These are phyloP conservation scores for Aureobasidium sp. DNA, from an alignment of 2,329 filamentous ascomycete genomes.

Conservation along the genomic window DNA sequence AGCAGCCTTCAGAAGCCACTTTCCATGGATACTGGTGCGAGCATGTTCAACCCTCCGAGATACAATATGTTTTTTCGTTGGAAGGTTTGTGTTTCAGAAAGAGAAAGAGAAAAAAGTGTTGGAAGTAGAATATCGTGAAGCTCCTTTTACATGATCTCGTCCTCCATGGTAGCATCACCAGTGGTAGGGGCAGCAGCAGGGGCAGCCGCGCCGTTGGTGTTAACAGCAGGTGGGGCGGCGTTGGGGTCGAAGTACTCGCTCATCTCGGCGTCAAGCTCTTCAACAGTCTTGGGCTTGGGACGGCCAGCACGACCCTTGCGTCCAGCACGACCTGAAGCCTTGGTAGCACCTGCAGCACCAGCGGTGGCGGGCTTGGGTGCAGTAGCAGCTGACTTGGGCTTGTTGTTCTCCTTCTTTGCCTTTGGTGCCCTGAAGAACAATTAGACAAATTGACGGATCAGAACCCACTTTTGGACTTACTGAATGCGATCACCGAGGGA, in stretches of 20 bases:
- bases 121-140: neutral
- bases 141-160: slow-evolving; percentile 45
- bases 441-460: slow-evolving; percentile 18
- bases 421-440: slow-evolving; percentile 25
- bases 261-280: slow-evolving; percentile 97
- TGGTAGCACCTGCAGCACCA: slow-evolving; percentile 55
- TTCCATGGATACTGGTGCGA: neutral
- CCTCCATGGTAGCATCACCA: slow-evolving; percentile 47
- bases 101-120: neutral
- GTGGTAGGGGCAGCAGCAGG: slow-evolving; percentile 41
- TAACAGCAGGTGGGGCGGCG: slow-evolving; percentile 34
- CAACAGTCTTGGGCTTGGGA: slow-evolving; percentile 78
- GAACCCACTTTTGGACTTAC: slow-evolving; percentile 42
- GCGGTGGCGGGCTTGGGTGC: slow-evolving; percentile 57
- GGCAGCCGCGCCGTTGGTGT: slow-evolving; percentile 37
- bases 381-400: slow-evolving; percentile 20
- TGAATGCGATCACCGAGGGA: slow-evolving; percentile 76
- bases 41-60: neutral
- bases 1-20: neutral
- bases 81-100: neutral
- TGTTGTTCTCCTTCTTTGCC: slow-evolving; percentile 27
- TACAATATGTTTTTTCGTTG: neutral
- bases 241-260: slow-evolving; percentile 74
- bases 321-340: slow-evolving; percentile 42
- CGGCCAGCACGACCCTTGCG: slow-evolving; percentile 55